phyloP scores from a whole-genome alignment of 345 rosid species.

The sweet orange (Citrus sinensis) region DNA sequence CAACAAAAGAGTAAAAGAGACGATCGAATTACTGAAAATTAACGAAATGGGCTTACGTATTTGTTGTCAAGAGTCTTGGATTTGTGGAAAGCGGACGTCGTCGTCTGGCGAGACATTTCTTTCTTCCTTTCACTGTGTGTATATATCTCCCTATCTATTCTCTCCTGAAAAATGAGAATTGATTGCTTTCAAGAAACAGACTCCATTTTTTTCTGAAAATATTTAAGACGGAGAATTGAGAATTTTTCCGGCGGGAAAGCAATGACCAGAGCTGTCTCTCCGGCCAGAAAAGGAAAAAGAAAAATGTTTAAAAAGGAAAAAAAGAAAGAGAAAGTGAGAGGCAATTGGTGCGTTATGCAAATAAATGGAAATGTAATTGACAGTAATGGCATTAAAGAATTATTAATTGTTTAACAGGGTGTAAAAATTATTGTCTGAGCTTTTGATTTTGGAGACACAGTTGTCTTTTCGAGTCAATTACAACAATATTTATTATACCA shows the following conservation, averaged over 20 bases:
- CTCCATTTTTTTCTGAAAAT: neutral
- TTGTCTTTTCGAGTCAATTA: neutral
- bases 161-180: neutral
- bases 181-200: neutral
- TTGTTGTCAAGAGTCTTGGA: constrained; percentile 90
- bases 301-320: no score
- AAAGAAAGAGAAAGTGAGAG: neutral
- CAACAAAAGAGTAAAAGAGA: neutral
- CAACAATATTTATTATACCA: neutral
- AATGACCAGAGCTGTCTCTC: neutral
- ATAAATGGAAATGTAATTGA: no score
- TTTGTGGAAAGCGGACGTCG: constrained; percentile 68
- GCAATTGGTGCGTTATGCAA: neutral
- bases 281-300: neutral
- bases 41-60: constrained; percentile 48
- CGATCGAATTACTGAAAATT: neutral
- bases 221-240: neutral
- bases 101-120: constrained; percentile 49
- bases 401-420: no score
- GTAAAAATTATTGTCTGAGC: neutral
- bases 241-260: neutral
- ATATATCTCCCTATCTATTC: neutral
- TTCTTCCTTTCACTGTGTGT: neutral
- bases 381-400: no score
- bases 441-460: neutral